Evolutionary conservation across 257 asterid genomes (phyloP).

Genomic region (Rubia yunnanensis): DNA sequence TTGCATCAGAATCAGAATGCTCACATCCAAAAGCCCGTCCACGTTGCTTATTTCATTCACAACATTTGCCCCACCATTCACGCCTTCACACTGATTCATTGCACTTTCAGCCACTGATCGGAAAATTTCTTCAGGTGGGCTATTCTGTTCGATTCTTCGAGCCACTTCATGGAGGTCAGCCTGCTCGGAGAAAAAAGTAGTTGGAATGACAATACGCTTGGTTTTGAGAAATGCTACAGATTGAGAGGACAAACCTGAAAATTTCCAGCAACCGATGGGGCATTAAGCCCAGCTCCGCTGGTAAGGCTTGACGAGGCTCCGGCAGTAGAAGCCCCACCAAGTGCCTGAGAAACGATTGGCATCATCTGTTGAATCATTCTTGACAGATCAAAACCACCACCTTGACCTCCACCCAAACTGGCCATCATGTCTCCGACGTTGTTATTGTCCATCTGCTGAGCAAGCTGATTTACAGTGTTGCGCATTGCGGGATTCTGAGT

Average conservation of each 20-base stretch:
- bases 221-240: too few relatives aligned
- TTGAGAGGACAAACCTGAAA: conserved; percentile 46
- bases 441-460: conserved; percentile 76
- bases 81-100: conserved; percentile 18
- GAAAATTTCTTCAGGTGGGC: conserved; percentile 37
- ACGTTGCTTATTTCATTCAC: conserved; percentile 36
- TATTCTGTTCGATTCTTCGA: conserved; percentile 30
- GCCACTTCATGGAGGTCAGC: conserved; percentile 32
- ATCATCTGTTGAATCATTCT: conserved; percentile 96
- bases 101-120: conserved; percentile 40
- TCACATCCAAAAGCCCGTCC: conserved; percentile 42
- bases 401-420: conserved; percentile 50
- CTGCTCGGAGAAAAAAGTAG: conserved; percentile 17
- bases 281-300: conserved; percentile 22
- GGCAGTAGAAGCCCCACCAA: conserved; percentile 57
- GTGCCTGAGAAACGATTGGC: conserved; percentile 90
- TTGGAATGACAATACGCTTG: too few relatives aligned
- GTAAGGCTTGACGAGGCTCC: conserved; percentile 26
- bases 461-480: conserved; percentile 74
- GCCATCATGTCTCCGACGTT: conserved; percentile 77
- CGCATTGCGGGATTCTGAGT: conserved; percentile 84
- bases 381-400: conserved; percentile 75
- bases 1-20: not conserved
- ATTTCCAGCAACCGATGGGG: conserved; percentile 15
- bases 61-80: conserved; percentile 17